Evolutionary conservation across 805 yeast species (phyloP), one percentile per base, ranked within the genome.

Genomic region (Cyberlindnera euphorbiiphila): DNA sequence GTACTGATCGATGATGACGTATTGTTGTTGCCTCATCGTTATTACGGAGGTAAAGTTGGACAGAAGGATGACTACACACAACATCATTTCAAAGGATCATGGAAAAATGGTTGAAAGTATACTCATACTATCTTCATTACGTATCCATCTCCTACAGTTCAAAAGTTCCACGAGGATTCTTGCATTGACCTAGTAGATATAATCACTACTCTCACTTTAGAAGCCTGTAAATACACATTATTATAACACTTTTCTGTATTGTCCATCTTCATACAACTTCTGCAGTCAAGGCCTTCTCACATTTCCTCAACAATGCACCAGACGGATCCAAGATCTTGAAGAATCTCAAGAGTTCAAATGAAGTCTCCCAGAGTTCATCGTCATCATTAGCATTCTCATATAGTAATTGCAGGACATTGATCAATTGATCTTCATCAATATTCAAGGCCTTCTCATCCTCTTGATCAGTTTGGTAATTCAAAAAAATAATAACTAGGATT

Each of bases 11-110:
- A 78, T 5, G 83, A 81, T 45, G 89, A 82, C 57, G 72, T 83
- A n/a, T 57, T 83, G 58, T 67, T 83, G 3, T 63, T 82, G 39
- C 89, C 91, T 15, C 77, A 78, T 38, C 76, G 83, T 2, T 64
- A 77, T 18, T 77, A 78, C 49, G 69, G 77, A 43, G 83, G 84
- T 0, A 78, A 72, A 32, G 29, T 25, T 30, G 47, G 55, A 11
- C 55, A 56, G 3, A 39, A 39, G 4, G 68, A 77, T 51, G 81
- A 82, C 5, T 75, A 71, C 49, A 79, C 71, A 1, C 65, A 70
- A 43, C 85, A 78, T 51, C 65, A 66, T 65, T 78, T 78, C 51
- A 70, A 68, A 60, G 83, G 84, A 2, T 61, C 69, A 33, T 78
- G 85, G 85, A 78, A 78, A 32, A 29, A n/a, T n/a, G n/a, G n/a